phyloP scores from a whole-genome alignment of 2,329 filamentous ascomycete species.

The Hymenoscyphus albidus region DNA sequence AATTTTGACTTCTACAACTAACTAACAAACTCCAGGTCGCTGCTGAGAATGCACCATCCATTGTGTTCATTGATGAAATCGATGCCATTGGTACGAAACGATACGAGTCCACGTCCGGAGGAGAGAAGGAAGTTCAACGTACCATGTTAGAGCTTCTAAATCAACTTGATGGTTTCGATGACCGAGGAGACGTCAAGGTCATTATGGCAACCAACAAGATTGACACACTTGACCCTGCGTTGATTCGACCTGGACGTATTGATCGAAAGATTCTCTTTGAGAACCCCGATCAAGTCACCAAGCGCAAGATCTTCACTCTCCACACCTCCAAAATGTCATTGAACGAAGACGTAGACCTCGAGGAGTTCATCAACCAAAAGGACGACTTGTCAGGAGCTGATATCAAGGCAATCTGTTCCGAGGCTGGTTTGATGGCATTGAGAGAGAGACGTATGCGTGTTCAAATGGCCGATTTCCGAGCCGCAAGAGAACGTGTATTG shows the following conservation, averaged over 20 bases:
- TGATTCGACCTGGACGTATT: slow-evolving; percentile 96
- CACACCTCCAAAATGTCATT: slow-evolving; percentile 99
- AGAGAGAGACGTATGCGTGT: slow-evolving; percentile 96
- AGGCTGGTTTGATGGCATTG: slow-evolving; percentile 90
- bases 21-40: slow-evolving; percentile 59
- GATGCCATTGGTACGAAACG: slow-evolving; percentile 98
- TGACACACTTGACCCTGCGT: slow-evolving; percentile 89
- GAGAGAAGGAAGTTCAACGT: slow-evolving; percentile 94
- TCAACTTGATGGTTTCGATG: slow-evolving; percentile 97
- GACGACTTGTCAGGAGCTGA: slow-evolving; percentile 95
- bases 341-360: slow-evolving; percentile 92
- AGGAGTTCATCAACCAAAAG: slow-evolving; percentile 98
- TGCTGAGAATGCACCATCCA: slow-evolving; percentile 91
- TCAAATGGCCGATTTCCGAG: slow-evolving; percentile 96
- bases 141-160: slow-evolving; percentile 98
- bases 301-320: slow-evolving; percentile 95
- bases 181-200: slow-evolving; percentile 97
- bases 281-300: slow-evolving; percentile 75
- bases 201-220: slow-evolving; percentile 99
- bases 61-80: slow-evolving; percentile 99
- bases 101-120: slow-evolving; percentile 94
- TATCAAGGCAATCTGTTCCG: slow-evolving; percentile 98
- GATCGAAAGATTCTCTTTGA: slow-evolving; percentile 89
- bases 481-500: slow-evolving; percentile 87
- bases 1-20: neutral